A percentile compares a stretch with the other conserved stretches of the same genome.
Evolutionary conservation across 2,329 filamentous ascomycete species (phyloP).

Genomic region (Thielaviopsis ethacetica): DNA sequence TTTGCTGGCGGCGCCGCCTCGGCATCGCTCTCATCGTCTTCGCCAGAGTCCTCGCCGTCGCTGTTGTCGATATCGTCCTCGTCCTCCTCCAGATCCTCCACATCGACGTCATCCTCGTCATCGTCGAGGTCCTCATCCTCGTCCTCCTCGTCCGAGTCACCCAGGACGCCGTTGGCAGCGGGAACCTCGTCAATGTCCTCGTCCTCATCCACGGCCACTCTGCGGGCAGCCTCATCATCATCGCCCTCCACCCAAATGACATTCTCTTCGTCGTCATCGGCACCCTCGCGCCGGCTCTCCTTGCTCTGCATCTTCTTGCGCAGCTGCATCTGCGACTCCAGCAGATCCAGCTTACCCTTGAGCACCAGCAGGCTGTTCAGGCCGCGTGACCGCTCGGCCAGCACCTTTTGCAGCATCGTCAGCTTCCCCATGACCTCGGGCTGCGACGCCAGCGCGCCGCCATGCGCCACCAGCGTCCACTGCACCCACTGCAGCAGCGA

Average conservation of each 20-base stretch:
- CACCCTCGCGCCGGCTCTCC: constrained; percentile 18
- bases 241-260: constrained; percentile 82
- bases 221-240: constrained; percentile 25
- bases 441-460: constrained; percentile 75
- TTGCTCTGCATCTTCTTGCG: constrained; percentile 46
- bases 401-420: constrained; percentile 64
- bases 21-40: constrained; percentile 37
- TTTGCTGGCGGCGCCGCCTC: constrained; percentile 32
- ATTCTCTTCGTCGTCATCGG: constrained; percentile 36
- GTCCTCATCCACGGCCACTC: constrained; percentile 29
- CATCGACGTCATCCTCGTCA: constrained; percentile 29
- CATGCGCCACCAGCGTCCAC: constrained; percentile 84
- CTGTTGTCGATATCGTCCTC: constrained; percentile 45
- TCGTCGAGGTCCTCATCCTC: constrained; percentile 27
- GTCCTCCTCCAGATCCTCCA: constrained; percentile 33
- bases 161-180: constrained; percentile 35
- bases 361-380: constrained; percentile 69
- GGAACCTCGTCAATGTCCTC: constrained; percentile 43
- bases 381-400: constrained; percentile 71
- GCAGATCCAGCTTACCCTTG: constrained; percentile 90
- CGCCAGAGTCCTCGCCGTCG: constrained; percentile 38
- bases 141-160: constrained; percentile 44
- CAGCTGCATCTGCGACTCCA: constrained; percentile 76
- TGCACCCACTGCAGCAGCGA: constrained; percentile 91
- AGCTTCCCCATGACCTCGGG: constrained; percentile 69